Base-by-base conservation (phyloP, 768 basidiomycete species). In the Tylopilus balloui region DNA sequence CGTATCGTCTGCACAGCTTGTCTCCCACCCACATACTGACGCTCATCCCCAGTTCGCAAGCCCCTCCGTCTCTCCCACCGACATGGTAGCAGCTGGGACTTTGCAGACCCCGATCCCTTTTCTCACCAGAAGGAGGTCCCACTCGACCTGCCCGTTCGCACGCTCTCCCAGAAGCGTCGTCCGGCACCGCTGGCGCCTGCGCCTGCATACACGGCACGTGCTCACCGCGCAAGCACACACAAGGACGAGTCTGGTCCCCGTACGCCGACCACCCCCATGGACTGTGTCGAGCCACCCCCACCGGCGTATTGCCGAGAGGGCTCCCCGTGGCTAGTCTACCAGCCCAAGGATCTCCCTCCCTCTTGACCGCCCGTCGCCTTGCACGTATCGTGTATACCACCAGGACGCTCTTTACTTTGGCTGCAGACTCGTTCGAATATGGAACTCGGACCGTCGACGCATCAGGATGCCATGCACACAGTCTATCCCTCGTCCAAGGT, bases 81-180 rank as follows among this genome's bases (percentile, higher is more conserved):
- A 40, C 53, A 32, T 7, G 39, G 50, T 31, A 27, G 39, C 21
- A 59, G 60, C 54, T 66, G 65, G 65, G 66, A 68, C 51, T 68
- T 66, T 62, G 56, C 62, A 0, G 65, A 68, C 32, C 53, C 59
- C 3, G 66, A 66, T 48, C 60, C 65, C 1, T 52, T 50, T 12
- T 27, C 35, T 3, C 31, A 19, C 7, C 27, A 38, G 2, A 47
- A 50, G 39, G 59, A 54, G 32, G 25, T 12, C 25, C 10, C 27
- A 3, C 11, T 50, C 4, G 43, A 48, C n/a, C n/a, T 36, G 6
- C 24, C 42, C 14, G 3, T 24, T 24, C 38, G 23, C 10, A 7
- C 32, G 0, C 43, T 25, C 36, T 42, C 43, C 7, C 35, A 17
- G 11, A 62, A 53, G 32, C 50, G 43, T 34, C 53, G 55, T 35